Evolutionary conservation across 768 basidiomycete species (phyloP).

Genomic region (Rhodotorula babjevae): DNA sequence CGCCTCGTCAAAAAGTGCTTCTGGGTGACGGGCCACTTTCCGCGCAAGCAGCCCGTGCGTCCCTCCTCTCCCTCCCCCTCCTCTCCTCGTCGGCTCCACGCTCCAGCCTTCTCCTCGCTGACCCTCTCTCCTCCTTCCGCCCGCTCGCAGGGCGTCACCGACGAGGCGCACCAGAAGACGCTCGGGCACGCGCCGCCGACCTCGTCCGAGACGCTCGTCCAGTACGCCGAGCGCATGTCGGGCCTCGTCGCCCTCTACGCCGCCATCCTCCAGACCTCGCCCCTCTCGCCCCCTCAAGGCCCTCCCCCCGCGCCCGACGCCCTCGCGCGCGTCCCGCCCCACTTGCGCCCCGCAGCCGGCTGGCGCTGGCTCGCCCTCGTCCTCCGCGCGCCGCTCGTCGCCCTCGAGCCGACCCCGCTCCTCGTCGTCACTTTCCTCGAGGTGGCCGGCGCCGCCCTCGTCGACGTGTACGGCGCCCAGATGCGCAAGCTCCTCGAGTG

Average conservation of each 20-base stretch:
- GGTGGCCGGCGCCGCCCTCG: constrained; percentile 24
- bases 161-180: constrained; percentile 49
- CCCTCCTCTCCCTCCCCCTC: background rate
- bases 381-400: constrained; percentile 35
- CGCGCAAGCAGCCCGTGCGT: constrained; percentile 56
- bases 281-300: constrained; percentile 28
- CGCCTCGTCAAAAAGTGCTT: constrained; percentile 82
- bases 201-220: constrained; percentile 18
- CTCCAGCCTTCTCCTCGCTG: no score
- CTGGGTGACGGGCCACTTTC: constrained; percentile 70
- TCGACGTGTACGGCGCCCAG: constrained; percentile 35
- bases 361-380: constrained; percentile 38
- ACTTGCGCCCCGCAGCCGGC: constrained; percentile 40
- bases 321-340: constrained; percentile 29
- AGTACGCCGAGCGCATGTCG: constrained; percentile 29
- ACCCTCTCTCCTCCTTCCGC: no score
- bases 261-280: constrained; percentile 28
- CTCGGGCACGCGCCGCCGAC: constrained; percentile 44
- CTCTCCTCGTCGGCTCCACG: no score
- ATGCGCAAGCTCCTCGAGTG: constrained; percentile 31
- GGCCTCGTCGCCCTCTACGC: constrained; percentile 34
- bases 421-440: constrained; percentile 37
- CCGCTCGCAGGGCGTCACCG: constrained; percentile 48
- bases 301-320: background rate
- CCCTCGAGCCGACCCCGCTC: constrained; percentile 37